Conservation (phyloP, 768 basidiomycete genomes). For the Suillus subaureus region DNA sequence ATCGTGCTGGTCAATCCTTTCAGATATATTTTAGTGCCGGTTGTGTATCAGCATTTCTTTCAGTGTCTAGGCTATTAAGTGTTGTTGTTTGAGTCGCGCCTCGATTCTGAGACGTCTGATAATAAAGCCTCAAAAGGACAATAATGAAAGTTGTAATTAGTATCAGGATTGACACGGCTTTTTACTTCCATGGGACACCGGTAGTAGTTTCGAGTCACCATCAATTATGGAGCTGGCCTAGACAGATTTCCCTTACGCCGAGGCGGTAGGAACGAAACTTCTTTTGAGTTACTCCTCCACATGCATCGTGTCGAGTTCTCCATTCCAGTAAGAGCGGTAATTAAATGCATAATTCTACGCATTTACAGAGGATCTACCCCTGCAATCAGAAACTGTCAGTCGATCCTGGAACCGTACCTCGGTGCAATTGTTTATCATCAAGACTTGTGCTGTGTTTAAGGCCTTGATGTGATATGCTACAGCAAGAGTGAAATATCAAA, state of each 20-base stretch:
- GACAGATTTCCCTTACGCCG: not conserved
- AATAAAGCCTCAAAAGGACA: not conserved
- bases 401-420: not conserved
- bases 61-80: too few relatives aligned
- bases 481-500: not conserved
- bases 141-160: not conserved
- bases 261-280: not conserved
- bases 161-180: not conserved
- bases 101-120: not conserved
- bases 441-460: not conserved
- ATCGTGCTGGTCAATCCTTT: too few relatives aligned
- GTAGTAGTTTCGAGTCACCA: not conserved
- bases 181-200: not conserved
- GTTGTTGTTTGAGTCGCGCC: too few relatives aligned
- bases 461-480: not conserved
- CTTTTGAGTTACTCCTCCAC: not conserved
- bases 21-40: too few relatives aligned
- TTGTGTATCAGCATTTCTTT: too few relatives aligned
- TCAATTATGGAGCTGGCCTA: not conserved
- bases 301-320: not conserved
- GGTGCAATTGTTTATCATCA: too few relatives aligned
- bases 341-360: not conserved
- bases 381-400: not conserved
- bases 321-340: not conserved
- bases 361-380: not conserved